A percentile compares a stretch with the other conserved stretches of the same genome.
These are phyloP conservation scores for Candida michaelii DNA, from an alignment of 805 yeast species.

Conservation along the genomic window DNA sequence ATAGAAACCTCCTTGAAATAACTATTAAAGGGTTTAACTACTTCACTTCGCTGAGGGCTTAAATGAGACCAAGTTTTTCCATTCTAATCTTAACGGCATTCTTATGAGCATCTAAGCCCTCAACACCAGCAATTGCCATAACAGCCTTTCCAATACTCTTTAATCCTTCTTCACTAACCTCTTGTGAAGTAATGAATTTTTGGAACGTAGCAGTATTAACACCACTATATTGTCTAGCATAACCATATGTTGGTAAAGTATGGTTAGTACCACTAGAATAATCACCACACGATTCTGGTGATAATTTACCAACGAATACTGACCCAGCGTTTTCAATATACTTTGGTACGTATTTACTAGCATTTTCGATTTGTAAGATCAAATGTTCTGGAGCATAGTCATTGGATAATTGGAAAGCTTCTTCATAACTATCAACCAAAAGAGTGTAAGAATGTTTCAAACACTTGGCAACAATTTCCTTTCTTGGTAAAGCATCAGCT, in stretches of 20 bases:
- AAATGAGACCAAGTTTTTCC: slow-evolving; percentile 68
- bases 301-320: slow-evolving; percentile 91
- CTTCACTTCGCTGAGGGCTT: too few relatives aligned
- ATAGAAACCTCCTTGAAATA: too few relatives aligned
- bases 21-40: too few relatives aligned
- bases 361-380: slow-evolving; percentile 84
- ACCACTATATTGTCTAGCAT: slow-evolving; percentile 96
- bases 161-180: slow-evolving; percentile 82
- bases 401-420: slow-evolving; percentile 87
- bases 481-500: slow-evolving; percentile 83
- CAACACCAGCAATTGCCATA: slow-evolving; percentile 92
- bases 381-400: slow-evolving; percentile 97
- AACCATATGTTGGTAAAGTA: slow-evolving; percentile 97
- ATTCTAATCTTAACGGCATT: slow-evolving; percentile 94
- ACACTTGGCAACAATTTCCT: slow-evolving; percentile 88
- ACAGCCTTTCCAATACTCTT: slow-evolving; percentile 92
- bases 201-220: slow-evolving; percentile 95
- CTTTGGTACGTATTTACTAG: slow-evolving; percentile 64
- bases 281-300: slow-evolving; percentile 98
- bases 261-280: slow-evolving; percentile 98
- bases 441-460: slow-evolving; percentile 88
- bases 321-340: slow-evolving; percentile 91
- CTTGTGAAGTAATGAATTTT: slow-evolving; percentile 92
- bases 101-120: slow-evolving; percentile 96
- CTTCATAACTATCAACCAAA: slow-evolving; percentile 63